These are phyloP conservation scores for Articulospora tetracladia DNA, from an alignment of 495 filamentous ascomycete genomes.

Conservation along the genomic window DNA sequence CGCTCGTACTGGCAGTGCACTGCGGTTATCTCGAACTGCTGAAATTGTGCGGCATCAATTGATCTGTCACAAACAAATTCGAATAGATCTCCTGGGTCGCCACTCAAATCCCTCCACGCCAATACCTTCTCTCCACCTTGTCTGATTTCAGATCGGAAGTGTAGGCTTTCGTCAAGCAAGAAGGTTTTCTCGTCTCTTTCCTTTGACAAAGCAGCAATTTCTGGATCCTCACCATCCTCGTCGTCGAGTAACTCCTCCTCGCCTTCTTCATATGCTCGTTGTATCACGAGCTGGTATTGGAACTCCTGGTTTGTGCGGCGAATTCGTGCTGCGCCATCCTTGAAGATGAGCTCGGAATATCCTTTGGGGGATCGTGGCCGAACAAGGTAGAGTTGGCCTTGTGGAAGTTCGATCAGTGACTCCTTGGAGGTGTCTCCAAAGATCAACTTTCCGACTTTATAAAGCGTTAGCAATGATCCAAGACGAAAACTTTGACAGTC, in stretches of 20 bases:
- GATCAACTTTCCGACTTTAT: constrained; percentile 79
- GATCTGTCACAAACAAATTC: constrained; percentile 90
- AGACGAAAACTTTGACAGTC: background rate
- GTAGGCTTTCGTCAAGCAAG: constrained; percentile 83
- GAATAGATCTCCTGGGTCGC: constrained; percentile 88
- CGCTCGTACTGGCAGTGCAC: constrained; percentile 96
- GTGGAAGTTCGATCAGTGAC: constrained; percentile 86
- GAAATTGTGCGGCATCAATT: constrained; percentile 64
- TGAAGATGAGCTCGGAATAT: constrained; percentile 98
- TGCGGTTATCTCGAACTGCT: constrained; percentile 78
- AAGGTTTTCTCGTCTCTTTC: constrained; percentile 98
- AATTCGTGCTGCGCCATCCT: constrained; percentile 89
- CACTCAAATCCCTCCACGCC: constrained; percentile 92
- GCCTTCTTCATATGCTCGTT: constrained; percentile 94
- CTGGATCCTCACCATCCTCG: constrained; percentile 75
- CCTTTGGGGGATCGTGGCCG: constrained; percentile 93
- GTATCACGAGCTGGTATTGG: constrained; percentile 95
- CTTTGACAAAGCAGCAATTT: constrained; percentile 54
- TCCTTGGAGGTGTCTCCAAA: constrained; percentile 93
- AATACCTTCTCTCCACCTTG: constrained; percentile 77
- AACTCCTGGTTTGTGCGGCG: constrained; percentile 89
- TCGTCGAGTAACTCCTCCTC: constrained; percentile 86
- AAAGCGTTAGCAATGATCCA: constrained; percentile 15
- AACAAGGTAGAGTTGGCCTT: constrained; percentile 96
- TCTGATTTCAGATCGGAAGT: constrained; percentile 78